Conservation (phyloP, 164 flowering plant species). For the Macadamia tetraphylla region DNA sequence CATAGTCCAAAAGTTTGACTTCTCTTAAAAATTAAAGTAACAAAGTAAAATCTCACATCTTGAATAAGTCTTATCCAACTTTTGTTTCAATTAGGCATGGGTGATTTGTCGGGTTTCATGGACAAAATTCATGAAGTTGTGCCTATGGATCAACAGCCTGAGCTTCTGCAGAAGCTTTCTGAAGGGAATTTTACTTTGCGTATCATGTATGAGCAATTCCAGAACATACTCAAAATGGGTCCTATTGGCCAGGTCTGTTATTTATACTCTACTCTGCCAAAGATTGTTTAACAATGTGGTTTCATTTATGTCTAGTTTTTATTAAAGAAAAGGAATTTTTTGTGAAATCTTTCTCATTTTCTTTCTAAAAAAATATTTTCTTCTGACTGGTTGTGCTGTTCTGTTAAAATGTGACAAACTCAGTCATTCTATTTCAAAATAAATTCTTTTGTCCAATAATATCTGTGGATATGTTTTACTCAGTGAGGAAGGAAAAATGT, state of each 20-base stretch:
- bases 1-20: background rate
- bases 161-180: conserved; percentile 89
- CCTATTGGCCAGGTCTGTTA: conserved; percentile 84
- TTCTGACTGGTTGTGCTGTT: background rate
- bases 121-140: conserved; percentile 99
- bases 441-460: too few relatives aligned
- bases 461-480: too few relatives aligned
- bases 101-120: conserved; percentile 99
- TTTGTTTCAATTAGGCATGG: conserved; percentile 63
- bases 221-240: conserved; percentile 96
- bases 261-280: background rate
- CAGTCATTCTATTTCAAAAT: background rate
- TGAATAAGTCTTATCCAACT: background rate
- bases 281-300: background rate
- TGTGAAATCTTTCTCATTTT: background rate
- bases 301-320: background rate
- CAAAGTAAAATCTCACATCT: background rate
- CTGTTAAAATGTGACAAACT: background rate
- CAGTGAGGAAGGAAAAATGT: too few relatives aligned
- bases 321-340: background rate
- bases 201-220: conserved; percentile 95
- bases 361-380: background rate
- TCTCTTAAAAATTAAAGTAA: background rate
- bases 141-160: conserved; percentile 98
- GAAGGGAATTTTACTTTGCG: conserved; percentile 89